phyloP scores from a whole-genome alignment of 2,329 filamentous ascomycete genomes.

The Aureobasidium leucospermi region DNA sequence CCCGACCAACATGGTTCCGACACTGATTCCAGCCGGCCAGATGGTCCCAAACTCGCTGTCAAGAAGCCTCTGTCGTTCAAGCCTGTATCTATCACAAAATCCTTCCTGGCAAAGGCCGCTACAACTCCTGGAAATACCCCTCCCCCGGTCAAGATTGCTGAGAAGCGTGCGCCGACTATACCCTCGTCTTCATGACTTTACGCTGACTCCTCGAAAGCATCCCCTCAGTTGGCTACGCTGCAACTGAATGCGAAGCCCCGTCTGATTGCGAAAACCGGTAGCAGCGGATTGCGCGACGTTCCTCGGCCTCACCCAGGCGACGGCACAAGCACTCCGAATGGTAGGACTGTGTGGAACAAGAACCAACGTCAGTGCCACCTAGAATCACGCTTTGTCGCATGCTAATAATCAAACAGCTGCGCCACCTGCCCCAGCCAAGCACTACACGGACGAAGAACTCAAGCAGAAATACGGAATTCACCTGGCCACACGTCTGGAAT shows the following conservation, averaged over 20 bases:
- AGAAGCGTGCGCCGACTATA: constrained; percentile 42
- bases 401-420: constrained; percentile 39
- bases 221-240: constrained; percentile 37
- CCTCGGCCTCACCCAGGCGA: constrained; percentile 21
- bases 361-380: constrained; percentile 61
- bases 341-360: constrained; percentile 78
- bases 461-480: constrained; percentile 80
- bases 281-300: constrained; percentile 51
- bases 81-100: constrained; percentile 77
- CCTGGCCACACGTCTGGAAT: constrained; percentile 68
- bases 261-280: constrained; percentile 66
- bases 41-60: constrained; percentile 46
- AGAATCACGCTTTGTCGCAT: constrained; percentile 24
- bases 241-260: constrained; percentile 57
- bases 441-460: constrained; percentile 79
- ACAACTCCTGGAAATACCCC: constrained; percentile 38
- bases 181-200: background rate
- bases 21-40: constrained; percentile 60
- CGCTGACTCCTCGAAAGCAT: constrained; percentile 30
- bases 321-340: constrained; percentile 51
- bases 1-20: constrained; percentile 51
- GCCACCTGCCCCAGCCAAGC: constrained; percentile 64
- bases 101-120: constrained; percentile 67
- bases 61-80: constrained; percentile 79
- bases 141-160: constrained; percentile 39